Evolutionary conservation across 2,329 filamentous ascomycete species (phyloP).

Genomic region (Diaporthe velutina): DNA sequence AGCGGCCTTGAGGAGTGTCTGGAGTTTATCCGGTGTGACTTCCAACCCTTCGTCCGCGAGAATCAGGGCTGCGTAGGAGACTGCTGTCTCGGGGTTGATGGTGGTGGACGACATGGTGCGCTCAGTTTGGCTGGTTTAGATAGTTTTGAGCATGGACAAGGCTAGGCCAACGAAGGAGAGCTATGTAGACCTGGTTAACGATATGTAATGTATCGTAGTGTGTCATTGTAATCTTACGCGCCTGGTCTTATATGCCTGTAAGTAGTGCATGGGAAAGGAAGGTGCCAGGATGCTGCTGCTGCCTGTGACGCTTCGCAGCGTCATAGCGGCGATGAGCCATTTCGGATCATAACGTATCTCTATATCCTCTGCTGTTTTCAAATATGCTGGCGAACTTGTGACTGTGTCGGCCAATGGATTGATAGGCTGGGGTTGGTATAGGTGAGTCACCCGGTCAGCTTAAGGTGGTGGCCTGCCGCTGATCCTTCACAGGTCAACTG

Average conservation of each 20-base stretch:
- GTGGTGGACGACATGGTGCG: not conserved
- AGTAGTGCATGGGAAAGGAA: not conserved
- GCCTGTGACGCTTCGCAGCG: not conserved
- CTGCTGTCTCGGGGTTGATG: not conserved
- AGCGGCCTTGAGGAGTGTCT: not conserved
- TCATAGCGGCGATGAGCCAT: not conserved
- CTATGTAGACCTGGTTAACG: not conserved
- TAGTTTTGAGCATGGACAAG: not conserved
- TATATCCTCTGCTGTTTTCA: not conserved
- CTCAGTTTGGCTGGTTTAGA: not conserved
- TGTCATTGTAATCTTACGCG: not conserved
- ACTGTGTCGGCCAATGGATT: not conserved
- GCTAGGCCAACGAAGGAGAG: not conserved
- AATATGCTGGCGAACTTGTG: not conserved
- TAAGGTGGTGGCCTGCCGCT: not conserved
- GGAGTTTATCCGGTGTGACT: conserved; percentile 4
- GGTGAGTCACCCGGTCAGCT: conserved; percentile 6
- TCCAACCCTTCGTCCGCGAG: not conserved
- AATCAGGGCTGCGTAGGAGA: not conserved
- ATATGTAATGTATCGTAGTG: not conserved
- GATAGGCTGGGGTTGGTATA: not conserved
- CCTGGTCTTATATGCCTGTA: not conserved
- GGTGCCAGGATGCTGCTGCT: not conserved
- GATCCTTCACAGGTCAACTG: not conserved
- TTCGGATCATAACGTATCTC: not conserved